Evolutionary conservation across 305 asterid genomes (phyloP), one percentile per base, ranked within the genome.

Genomic region (Withania somnifera): DNA sequence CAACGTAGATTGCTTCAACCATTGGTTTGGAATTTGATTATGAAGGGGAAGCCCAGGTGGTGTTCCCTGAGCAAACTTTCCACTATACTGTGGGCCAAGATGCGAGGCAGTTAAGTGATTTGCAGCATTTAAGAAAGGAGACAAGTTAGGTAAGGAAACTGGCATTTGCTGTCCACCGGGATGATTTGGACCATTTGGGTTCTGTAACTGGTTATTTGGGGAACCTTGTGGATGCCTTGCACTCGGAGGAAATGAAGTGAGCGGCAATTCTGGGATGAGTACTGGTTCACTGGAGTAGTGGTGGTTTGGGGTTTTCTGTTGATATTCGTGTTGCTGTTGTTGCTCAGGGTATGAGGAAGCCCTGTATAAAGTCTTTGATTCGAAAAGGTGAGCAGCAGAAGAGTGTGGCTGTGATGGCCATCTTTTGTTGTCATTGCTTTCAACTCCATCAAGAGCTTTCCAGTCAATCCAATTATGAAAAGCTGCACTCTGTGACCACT

Each of bases 321-420:
- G 87, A 61, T 84, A 83, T 68, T 83, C 89, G 76, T 84, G 86
- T 54, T 90, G 97, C 82, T 90, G 97, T 81, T 92, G 95, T 64
- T 88, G 95, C 78, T 93, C 98, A 26, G 99, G 99, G 85, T 92
- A 91, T 26, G 99, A 95, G 56, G 97, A 88, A 81, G 99, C 90
- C 86, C 99, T 89, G 85, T 91, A 87, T 87, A 94, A 82, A 15
- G 85, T 81, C 77, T 87, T 90, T 24, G 93, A 52, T 71, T 92
- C 98, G 84, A 87, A 81, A 51, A 83, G 78, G 81, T 83, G 87
- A 83, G 88, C 79, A 56, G 90, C 78, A 22, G 95, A 78, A n/a
- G 85, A 83, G 82, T 91, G 90, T 50, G 90, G 92, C 42, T 88
- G 94, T 8, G 93, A 86, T 78, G 98, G 84, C 95, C 94, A 86